These are phyloP conservation scores for Colletotrichum higginsianum DNA, from an alignment of 2,329 filamentous ascomycete species.

Conservation along the genomic window DNA sequence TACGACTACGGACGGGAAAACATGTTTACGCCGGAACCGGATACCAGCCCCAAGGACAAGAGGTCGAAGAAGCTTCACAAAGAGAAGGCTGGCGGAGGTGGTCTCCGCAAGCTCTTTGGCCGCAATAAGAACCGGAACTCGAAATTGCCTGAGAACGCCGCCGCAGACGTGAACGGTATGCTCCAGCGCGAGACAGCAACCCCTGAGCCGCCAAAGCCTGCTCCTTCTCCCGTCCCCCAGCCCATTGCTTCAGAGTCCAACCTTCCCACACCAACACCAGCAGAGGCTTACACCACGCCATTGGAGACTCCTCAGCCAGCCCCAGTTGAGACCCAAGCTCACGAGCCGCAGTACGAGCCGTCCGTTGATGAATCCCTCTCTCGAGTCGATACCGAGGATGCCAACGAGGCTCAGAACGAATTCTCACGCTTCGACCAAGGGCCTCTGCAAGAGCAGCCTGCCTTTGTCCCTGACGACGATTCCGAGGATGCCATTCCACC, in stretches of 20 bases:
- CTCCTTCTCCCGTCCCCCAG: constrained; percentile 44
- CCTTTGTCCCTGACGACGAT: constrained; percentile 78
- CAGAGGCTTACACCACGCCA: constrained; percentile 39
- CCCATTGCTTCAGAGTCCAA: constrained; percentile 41
- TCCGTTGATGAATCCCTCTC: constrained; percentile 67
- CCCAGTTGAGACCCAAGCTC: constrained; percentile 39
- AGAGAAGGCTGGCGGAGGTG: constrained; percentile 59
- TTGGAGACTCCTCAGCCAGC: constrained; percentile 40
- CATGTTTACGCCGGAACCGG: constrained; percentile 58
- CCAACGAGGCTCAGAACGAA: constrained; percentile 71
- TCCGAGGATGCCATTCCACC: constrained; percentile 65
- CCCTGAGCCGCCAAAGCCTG: constrained; percentile 44
- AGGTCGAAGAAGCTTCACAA: constrained; percentile 70
- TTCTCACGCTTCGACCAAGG: constrained; percentile 87
- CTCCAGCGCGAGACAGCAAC: constrained; percentile 56
- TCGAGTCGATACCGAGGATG: constrained; percentile 72
- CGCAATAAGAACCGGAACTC: constrained; percentile 74
- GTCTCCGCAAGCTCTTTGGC: constrained; percentile 77
- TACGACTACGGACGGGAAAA: constrained; percentile 54
- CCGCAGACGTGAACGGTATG: constrained; percentile 66
- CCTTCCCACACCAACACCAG: constrained; percentile 41
- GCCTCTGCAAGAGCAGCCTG: constrained; percentile 87
- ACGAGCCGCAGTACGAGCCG: constrained; percentile 60
- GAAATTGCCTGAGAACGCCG: constrained; percentile 69
- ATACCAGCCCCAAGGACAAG: constrained; percentile 62